Conservation (phyloP, 306 rosid genomes). For the Sechiopsis laciniata region DNA sequence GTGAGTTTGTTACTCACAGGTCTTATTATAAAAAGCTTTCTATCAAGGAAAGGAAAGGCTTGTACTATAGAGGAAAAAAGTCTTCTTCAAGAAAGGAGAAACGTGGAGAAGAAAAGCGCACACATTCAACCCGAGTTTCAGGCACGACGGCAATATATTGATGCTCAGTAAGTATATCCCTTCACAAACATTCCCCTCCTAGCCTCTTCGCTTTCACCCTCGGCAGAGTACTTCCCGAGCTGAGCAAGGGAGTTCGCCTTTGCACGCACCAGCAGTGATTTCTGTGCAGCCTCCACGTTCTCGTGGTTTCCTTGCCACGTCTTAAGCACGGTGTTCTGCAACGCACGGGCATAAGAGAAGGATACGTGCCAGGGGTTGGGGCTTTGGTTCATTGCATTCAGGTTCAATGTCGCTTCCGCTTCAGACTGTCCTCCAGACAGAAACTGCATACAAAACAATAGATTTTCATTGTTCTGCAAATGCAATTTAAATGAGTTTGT, state of each 20-base stretch:
- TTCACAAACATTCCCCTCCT: slow-evolving; percentile 83
- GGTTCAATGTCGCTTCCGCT: slow-evolving; percentile 81
- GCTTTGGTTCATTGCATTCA: slow-evolving; percentile 96
- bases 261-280: slow-evolving; percentile 78
- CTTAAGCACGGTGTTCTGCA: slow-evolving; percentile 86
- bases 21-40: slow-evolving; percentile 17
- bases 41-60: background rate
- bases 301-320: slow-evolving; percentile 90
- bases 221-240: slow-evolving; percentile 81
- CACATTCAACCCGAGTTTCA: background rate
- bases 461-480: background rate
- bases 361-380: slow-evolving; percentile 99
- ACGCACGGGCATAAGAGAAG: slow-evolving; percentile 96
- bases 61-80: background rate
- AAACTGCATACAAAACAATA: slow-evolving; percentile 42
- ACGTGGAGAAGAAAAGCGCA: background rate
- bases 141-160: background rate
- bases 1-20: slow-evolving; percentile 22
- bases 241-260: slow-evolving; percentile 98
- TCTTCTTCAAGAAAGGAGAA: background rate
- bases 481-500: background rate
- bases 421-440: slow-evolving; percentile 99
- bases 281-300: slow-evolving; percentile 71
- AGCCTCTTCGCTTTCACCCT: slow-evolving; percentile 84
- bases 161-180: slow-evolving; percentile 73